Evolutionary conservation across 2,329 filamentous ascomycete genomes (phyloP).

Genomic region (Tolypocladium tundrense): DNA sequence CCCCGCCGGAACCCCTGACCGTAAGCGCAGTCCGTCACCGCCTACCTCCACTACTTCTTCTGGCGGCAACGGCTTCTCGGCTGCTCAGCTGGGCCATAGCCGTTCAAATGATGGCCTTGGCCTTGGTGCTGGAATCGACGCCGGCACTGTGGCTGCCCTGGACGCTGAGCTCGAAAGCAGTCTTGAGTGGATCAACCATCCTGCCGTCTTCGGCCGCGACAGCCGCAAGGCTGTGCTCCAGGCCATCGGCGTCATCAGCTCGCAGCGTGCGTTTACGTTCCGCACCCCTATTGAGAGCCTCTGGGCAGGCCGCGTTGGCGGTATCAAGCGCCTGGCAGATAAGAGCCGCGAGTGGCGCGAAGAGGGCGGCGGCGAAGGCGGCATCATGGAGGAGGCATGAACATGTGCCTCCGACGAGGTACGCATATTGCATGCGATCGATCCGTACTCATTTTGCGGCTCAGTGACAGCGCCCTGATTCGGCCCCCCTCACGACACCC

Average conservation of each 20-base stretch:
- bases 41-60: conserved; percentile 37
- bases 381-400: conserved; percentile 51
- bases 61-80: conserved; percentile 26
- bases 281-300: conserved; percentile 79
- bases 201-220: conserved; percentile 86
- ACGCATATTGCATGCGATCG: not conserved
- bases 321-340: conserved; percentile 73
- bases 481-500: not conserved
- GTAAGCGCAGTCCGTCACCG: conserved; percentile 46
- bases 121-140: conserved; percentile 68
- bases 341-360: conserved; percentile 88
- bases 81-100: conserved; percentile 35
- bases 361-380: conserved; percentile 62
- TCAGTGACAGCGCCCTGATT: not conserved
- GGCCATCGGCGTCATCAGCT: conserved; percentile 92
- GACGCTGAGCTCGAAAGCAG: conserved; percentile 85
- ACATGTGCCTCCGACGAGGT: not conserved
- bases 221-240: conserved; percentile 92
- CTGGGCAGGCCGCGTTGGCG: conserved; percentile 75
- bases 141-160: conserved; percentile 69
- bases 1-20: conserved; percentile 36
- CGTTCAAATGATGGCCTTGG: conserved; percentile 48
- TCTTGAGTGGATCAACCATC: conserved; percentile 96
- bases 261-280: conserved; percentile 88
- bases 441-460: not conserved